Conservation (phyloP, 257 asterid species). For the Solanum stenotomum region DNA sequence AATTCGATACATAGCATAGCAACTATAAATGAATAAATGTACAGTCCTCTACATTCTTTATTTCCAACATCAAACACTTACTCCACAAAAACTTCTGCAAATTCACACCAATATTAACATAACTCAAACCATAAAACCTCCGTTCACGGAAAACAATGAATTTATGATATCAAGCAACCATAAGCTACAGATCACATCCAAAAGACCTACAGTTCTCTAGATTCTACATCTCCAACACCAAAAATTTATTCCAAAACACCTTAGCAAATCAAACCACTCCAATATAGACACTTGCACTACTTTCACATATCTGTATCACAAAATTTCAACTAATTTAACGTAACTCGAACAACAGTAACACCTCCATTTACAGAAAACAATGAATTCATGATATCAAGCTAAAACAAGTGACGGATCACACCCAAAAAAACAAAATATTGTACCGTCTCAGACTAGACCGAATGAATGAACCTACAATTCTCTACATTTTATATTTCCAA, state of each 20-base stretch:
- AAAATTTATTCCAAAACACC: background rate
- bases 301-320: background rate
- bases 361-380: background rate
- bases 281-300: background rate
- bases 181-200: background rate
- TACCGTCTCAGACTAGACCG: background rate
- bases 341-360: background rate
- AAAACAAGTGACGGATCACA: background rate
- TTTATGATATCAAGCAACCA: background rate
- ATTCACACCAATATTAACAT: background rate
- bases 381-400: background rate
- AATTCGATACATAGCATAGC: background rate
- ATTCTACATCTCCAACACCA: background rate
- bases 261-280: background rate
- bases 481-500: background rate
- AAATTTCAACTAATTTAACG: background rate
- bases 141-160: background rate
- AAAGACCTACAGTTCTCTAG: background rate
- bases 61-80: background rate
- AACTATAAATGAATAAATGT: background rate
- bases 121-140: background rate
- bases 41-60: background rate
- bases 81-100: background rate
- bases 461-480: background rate
- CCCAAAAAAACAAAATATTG: background rate